Evolutionary conservation across 164 flowering plant species (phyloP).

Genomic region (Umbilicus rupestris): DNA sequence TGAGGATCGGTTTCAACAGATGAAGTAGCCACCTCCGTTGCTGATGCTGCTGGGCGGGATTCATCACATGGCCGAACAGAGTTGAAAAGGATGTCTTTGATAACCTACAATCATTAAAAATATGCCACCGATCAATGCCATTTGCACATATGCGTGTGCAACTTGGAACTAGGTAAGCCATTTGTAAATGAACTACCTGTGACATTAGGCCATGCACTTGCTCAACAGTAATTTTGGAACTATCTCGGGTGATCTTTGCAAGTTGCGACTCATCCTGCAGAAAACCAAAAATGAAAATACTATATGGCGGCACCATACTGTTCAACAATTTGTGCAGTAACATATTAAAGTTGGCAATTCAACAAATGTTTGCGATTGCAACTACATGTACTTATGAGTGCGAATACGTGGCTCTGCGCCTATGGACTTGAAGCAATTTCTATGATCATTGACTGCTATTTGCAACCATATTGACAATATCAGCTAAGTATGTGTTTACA

Average conservation of each 20-base stretch:
- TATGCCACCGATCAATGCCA: neutral
- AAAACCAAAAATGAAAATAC: neutral
- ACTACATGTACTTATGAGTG: no score
- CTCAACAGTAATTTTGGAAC: constrained; percentile 96
- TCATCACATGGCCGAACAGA: constrained; percentile 55
- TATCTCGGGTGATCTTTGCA: constrained; percentile 90
- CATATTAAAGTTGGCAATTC: no score
- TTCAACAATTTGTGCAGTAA: neutral
- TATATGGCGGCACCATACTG: neutral
- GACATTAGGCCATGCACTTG: constrained; percentile 99
- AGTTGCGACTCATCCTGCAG: constrained; percentile 92
- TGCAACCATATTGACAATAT: no score
- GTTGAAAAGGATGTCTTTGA: constrained; percentile 91
- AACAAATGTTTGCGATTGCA: no score
- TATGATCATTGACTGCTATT: no score
- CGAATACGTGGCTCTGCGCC: no score
- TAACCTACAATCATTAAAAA: constrained; percentile 45
- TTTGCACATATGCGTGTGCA: neutral
- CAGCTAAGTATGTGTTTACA: no score
- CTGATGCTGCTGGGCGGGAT: constrained; percentile 24
- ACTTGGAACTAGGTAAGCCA: neutral
- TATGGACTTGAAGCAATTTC: no score
- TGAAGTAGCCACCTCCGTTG: neutral
- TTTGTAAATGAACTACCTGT: constrained; percentile 42
- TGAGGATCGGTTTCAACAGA: constrained; percentile 39